Percentiles rank a stretch among this genome's conserved stretches.
Conservation (phyloP, 345 rosid species). For the Xanthoceras sorbifolium region DNA sequence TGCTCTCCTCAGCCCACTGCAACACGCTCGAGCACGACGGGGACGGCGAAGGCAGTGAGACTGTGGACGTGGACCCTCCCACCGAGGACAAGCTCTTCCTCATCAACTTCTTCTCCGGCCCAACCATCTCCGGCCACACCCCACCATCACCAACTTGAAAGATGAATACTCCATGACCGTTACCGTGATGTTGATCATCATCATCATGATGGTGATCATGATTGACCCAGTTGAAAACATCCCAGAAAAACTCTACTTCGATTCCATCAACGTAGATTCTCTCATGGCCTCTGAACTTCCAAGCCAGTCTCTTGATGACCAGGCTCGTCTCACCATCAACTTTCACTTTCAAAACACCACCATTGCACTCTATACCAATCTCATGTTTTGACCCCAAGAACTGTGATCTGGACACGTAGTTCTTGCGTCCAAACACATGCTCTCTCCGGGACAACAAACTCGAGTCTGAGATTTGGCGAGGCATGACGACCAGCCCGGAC, state of each 20-base stretch:
- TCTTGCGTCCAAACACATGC: constrained; percentile 52
- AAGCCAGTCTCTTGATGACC: constrained; percentile 44
- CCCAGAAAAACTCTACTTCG: constrained; percentile 60
- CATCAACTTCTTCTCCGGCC: constrained; percentile 59
- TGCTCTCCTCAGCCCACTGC: constrained; percentile 75
- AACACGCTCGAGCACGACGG: constrained; percentile 52
- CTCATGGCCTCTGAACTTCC: constrained; percentile 66
- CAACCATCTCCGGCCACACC: constrained; percentile 63
- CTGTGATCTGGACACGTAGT: constrained; percentile 38
- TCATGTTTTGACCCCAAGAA: constrained; percentile 57
- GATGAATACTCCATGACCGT: constrained; percentile 54
- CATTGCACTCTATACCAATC: constrained; percentile 43
- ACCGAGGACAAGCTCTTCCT: constrained; percentile 40
- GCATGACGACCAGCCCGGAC: constrained; percentile 29
- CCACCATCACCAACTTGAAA: constrained; percentile 70
- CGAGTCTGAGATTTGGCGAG: constrained; percentile 30
- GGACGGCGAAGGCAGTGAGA: constrained; percentile 30
- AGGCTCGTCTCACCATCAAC: constrained; percentile 50
- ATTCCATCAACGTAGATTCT: constrained; percentile 39
- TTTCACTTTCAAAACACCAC: constrained; percentile 44
- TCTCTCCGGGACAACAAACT: constrained; percentile 45
- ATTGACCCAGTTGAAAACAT: constrained; percentile 59
- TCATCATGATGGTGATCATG: too few relatives aligned
- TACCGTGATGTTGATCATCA: background rate
- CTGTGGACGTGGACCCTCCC: constrained; percentile 25